These are phyloP conservation scores for Golubevia pallescens DNA, from an alignment of 1,284 basidiomycete species.

Conservation along the genomic window DNA sequence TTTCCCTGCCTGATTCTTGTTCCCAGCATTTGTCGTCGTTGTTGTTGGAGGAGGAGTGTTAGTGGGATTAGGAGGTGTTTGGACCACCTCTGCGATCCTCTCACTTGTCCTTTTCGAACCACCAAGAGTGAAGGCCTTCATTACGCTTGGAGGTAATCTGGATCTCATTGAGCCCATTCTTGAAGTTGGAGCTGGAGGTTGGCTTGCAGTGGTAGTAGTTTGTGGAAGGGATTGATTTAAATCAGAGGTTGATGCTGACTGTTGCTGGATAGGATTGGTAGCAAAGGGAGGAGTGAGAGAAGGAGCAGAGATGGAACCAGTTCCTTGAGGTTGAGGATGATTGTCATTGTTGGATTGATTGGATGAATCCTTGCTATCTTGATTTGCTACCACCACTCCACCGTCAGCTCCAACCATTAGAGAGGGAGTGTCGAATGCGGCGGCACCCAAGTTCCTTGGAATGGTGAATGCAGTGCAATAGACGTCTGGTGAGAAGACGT, in stretches of 20 bases:
- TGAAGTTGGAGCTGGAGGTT: neutral
- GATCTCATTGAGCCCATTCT: constrained; percentile 49
- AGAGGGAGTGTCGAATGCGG: constrained; percentile 15
- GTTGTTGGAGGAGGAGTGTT: constrained; percentile 1
- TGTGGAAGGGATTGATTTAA: too few relatives aligned
- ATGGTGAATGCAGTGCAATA: constrained; percentile 51
- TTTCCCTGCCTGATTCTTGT: neutral
- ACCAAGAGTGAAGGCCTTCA: constrained; percentile 52
- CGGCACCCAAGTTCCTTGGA: constrained; percentile 28
- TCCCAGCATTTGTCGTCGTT: neutral
- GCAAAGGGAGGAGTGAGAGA: constrained; percentile 25
- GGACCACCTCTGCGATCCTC: constrained; percentile 38
- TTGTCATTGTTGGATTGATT: constrained; percentile 1
- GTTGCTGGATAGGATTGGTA: neutral
- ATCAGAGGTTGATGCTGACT: too few relatives aligned
- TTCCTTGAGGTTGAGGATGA: constrained; percentile 7
- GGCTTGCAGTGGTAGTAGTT: neutral
- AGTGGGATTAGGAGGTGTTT: neutral
- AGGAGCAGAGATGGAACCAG: constrained; percentile 6
- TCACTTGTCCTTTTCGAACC: constrained; percentile 47
- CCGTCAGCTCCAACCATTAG: neutral
- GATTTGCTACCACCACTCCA: too few relatives aligned
- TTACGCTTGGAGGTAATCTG: constrained; percentile 47
- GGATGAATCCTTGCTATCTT: neutral
- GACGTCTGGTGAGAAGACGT: constrained; percentile 18